Conservation (phyloP, 345 rosid species). For the Xanthoceras sorbifolium region DNA sequence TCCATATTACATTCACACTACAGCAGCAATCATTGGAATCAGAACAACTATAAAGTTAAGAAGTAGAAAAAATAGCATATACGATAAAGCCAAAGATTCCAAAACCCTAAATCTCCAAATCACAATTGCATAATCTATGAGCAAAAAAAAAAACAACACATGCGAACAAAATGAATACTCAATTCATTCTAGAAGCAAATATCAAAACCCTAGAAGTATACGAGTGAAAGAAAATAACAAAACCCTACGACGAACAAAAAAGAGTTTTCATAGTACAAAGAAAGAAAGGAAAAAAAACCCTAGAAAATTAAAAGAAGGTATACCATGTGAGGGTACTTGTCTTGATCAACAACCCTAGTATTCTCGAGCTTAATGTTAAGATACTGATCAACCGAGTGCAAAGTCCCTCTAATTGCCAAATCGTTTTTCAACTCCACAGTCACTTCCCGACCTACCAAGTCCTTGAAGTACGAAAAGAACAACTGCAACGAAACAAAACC, state of each 20-base stretch:
- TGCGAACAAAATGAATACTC: neutral
- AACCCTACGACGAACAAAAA: neutral
- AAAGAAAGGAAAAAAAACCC: neutral
- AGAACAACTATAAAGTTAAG: neutral
- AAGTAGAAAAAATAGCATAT: neutral
- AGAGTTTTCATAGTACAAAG: neutral
- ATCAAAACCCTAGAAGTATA: too few relatives aligned
- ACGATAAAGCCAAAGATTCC: neutral
- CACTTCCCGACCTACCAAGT: conserved; percentile 98
- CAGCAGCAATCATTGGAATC: neutral
- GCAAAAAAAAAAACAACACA: neutral
- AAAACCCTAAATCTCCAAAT: conserved; percentile 5
- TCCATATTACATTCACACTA: neutral
- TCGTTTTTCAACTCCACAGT: conserved; percentile 99
- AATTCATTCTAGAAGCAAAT: neutral
- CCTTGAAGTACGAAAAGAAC: conserved; percentile 99
- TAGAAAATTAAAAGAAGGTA: neutral
- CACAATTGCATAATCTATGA: neutral
- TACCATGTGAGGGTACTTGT: conserved; percentile 99
- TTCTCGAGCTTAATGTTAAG: conserved; percentile 99
- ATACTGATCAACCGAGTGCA: conserved; percentile 98
- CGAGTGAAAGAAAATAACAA: neutral
- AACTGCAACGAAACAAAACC: conserved; percentile 48
- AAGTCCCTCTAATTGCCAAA: conserved; percentile 97
- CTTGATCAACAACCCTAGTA: conserved; percentile 98